A percentile compares a stretch with the other conserved stretches of the same genome.
phyloP scores from a whole-genome alignment of 2,329 filamentous ascomycete species.

The Pestalotiopsis sp. region DNA sequence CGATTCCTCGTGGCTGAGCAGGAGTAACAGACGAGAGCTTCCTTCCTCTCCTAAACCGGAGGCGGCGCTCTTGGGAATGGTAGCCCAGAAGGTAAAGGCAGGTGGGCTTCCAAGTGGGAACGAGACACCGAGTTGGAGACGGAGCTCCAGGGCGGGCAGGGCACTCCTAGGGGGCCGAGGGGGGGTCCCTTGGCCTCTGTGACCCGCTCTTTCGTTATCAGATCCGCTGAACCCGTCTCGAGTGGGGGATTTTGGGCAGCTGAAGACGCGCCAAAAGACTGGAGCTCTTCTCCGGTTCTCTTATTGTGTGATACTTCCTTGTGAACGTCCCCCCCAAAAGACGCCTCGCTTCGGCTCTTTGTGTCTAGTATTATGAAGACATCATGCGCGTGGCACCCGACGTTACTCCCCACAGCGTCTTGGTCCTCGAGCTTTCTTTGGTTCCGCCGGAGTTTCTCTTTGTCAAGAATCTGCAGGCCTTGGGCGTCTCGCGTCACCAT shows the following conservation, averaged over 20 bases:
- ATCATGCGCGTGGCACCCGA: background rate
- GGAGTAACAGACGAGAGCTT: conserved; percentile 2
- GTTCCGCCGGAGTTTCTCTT: background rate
- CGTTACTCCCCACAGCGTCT: background rate
- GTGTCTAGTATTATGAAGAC: background rate
- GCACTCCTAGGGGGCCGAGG: background rate
- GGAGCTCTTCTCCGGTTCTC: background rate
- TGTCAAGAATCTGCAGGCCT: conserved; percentile 2
- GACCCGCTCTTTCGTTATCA: conserved; percentile 8
- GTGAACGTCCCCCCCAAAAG: background rate
- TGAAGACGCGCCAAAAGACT: background rate
- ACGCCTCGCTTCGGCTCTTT: background rate
- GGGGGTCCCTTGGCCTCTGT: background rate
- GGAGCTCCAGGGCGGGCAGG: background rate
- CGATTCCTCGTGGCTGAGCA: conserved; percentile 4
- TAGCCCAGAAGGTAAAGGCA: background rate
- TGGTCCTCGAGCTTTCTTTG: background rate
- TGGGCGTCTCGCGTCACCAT: background rate
- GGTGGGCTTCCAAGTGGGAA: conserved; percentile 8
- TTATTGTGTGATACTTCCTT: background rate
- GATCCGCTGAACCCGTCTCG: background rate
- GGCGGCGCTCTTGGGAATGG: background rate
- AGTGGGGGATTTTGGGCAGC: background rate
- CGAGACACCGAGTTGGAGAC: background rate
- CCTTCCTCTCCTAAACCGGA: conserved; percentile 11